Evolutionary conservation across 2,329 filamentous ascomycete genomes (phyloP).

Genomic region (Colletotrichum siamense): DNA sequence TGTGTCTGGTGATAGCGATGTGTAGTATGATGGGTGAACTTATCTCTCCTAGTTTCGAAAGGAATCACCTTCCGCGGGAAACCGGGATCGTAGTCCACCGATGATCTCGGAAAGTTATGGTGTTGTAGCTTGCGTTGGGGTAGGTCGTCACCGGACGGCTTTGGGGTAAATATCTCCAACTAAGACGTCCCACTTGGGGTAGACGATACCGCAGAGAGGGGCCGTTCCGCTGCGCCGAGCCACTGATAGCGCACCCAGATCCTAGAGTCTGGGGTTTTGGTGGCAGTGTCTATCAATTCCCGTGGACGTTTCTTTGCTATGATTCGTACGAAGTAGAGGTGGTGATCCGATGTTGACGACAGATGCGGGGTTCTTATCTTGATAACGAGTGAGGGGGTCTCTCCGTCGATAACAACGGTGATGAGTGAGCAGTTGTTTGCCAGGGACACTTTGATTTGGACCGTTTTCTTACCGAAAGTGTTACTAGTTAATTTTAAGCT

Average conservation of each 20-base stretch:
- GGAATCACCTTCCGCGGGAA: not conserved
- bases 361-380: not conserved
- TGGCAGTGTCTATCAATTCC: not conserved
- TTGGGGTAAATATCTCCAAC: not conserved
- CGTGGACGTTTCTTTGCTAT: not conserved
- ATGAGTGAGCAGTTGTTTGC: not conserved
- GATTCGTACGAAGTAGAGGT: not conserved
- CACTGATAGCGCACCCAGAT: not conserved
- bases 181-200: not conserved
- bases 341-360: not conserved
- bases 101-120: not conserved
- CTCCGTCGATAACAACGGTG: not conserved
- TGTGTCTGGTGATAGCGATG: not conserved
- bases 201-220: not conserved
- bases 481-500: not conserved
- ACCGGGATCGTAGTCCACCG: not conserved
- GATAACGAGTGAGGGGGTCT: not conserved
- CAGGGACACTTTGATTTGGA: not conserved
- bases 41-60: not conserved
- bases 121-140: not conserved
- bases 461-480: not conserved
- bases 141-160: not conserved
- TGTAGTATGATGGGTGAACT: not conserved
- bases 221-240: not conserved
- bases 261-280: not conserved